Evolutionary conservation across 257 asterid genomes (phyloP), one percentile per base, ranked within the genome.

Genomic region (Rhazya stricta): DNA sequence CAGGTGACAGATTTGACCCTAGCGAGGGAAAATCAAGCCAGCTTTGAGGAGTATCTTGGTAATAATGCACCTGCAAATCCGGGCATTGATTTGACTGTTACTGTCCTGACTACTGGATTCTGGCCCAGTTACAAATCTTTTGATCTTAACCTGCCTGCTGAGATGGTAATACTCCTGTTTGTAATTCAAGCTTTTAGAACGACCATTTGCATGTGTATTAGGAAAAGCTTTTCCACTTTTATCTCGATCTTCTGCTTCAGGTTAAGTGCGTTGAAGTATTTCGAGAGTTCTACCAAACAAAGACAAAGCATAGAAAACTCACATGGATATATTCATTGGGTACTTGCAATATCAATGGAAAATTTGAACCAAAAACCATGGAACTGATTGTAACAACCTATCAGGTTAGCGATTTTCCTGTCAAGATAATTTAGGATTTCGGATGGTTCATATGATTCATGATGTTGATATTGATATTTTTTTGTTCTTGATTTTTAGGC

Each of bases 71-170:
- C 70, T 80, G 97, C 90, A 72, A 92, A 84, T 81, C 98, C 97
- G 27, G 98, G 99, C 76, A 89, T 91, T 74, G 99, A 95, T 79
- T 86, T 93, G 84, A 95, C 98, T 3, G 98, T 95, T 76, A 92
- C 99, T 30, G 99, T 95, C 77, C 89, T 95, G 73, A 95, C 99
- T 19, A 95, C 99, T 39, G 99, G 99, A 41, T 95, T 95, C 86
- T 95, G 99, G 99, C 99, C 99, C 74, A 95, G 97, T 79, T 95
- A 95, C 88, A 95, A 95, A 84, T 91, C 99, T 69, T 90, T 84
- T 54, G 99, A 95, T 86, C 99, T 95, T 76, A 95, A 88, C 86
- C 96, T 95, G 63, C 97, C 99, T 9, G 89, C 89, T 19, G 99
- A 95, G 86, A 89, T 95, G 99, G 99, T 91, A 88, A 75, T 21